Conservation (phyloP, 805 yeast genomes). For the Sugiyamaella valdiviana region DNA sequence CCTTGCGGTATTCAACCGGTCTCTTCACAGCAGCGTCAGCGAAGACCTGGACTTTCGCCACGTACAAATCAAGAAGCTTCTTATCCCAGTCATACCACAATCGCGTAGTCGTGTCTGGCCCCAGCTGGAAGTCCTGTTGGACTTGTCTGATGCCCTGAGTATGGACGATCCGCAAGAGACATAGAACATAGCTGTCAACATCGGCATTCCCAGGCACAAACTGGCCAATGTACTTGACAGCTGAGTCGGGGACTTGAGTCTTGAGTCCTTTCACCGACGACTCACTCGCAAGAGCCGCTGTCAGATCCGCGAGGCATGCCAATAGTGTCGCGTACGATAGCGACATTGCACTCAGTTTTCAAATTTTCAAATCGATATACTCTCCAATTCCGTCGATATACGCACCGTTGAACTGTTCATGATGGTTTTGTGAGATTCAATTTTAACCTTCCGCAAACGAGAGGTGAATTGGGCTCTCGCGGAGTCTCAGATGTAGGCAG, state of each 20-base stretch:
- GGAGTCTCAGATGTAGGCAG: no score
- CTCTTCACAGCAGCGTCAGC: not conserved
- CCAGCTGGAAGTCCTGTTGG: not conserved
- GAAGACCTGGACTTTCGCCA: not conserved
- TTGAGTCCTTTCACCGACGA: not conserved
- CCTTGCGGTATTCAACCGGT: conserved; percentile 6
- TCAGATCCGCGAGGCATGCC: not conserved
- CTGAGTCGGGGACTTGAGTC: not conserved
- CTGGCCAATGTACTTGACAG: not conserved
- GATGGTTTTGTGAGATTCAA: no score
- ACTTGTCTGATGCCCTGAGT: not conserved
- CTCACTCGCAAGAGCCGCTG: not conserved
- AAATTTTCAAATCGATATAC: no score
- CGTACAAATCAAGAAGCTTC: not conserved
- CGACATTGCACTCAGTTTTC: not conserved
- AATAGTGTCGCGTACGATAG: not conserved
- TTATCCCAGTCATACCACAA: not conserved
- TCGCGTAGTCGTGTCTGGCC: not conserved
- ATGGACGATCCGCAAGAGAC: conserved; percentile 1
- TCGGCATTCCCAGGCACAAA: not conserved
- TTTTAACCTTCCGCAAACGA: no score
- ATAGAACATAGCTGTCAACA: not conserved
- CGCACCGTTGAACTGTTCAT: not conserved
- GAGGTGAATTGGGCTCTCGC: no score
- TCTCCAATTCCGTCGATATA: not conserved